phyloP scores from a whole-genome alignment of 352 stramenopile species.

The Aphanomyces euteiches region DNA sequence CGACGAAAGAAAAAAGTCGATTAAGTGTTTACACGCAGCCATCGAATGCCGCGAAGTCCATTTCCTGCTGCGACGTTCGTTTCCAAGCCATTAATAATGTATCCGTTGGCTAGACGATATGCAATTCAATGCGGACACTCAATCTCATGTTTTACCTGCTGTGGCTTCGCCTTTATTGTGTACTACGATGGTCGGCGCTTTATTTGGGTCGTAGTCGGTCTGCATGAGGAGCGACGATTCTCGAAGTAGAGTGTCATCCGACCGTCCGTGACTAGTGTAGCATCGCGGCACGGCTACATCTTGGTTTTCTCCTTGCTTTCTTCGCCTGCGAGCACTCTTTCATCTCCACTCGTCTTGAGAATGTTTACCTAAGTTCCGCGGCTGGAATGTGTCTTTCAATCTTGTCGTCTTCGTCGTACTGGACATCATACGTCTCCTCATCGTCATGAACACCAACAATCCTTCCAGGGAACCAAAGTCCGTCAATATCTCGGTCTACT shows the following conservation, averaged over 20 bases:
- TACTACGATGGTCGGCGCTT: conserved; percentile 62
- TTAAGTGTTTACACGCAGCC: conserved; percentile 73
- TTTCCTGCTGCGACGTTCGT: conserved; percentile 81
- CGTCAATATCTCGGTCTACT: conserved; percentile 69
- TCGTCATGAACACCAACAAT: conserved; percentile 50
- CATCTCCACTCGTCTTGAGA: background rate
- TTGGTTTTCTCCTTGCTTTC: conserved; percentile 33
- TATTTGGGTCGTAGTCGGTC: conserved; percentile 65
- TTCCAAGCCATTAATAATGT: conserved; percentile 82
- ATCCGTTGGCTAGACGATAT: conserved; percentile 44
- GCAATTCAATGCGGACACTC: no score
- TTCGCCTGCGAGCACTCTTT: conserved; percentile 22
- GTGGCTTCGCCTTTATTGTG: conserved; percentile 71
- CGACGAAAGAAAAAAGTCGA: conserved; percentile 32
- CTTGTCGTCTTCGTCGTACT: conserved; percentile 80
- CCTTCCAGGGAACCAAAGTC: conserved; percentile 68
- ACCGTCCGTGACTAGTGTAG: conserved; percentile 20
- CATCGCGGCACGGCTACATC: conserved; percentile 22
- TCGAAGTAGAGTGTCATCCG: conserved; percentile 19
- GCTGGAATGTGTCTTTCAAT: conserved; percentile 54
- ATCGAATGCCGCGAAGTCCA: conserved; percentile 70
- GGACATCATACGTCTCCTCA: conserved; percentile 52
- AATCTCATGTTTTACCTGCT: conserved; percentile 38
- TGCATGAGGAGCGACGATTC: conserved; percentile 22
- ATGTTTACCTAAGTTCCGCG: conserved; percentile 44